These are phyloP conservation scores for Baorangia bicolor DNA, from an alignment of 768 basidiomycete genomes.

Conservation along the genomic window DNA sequence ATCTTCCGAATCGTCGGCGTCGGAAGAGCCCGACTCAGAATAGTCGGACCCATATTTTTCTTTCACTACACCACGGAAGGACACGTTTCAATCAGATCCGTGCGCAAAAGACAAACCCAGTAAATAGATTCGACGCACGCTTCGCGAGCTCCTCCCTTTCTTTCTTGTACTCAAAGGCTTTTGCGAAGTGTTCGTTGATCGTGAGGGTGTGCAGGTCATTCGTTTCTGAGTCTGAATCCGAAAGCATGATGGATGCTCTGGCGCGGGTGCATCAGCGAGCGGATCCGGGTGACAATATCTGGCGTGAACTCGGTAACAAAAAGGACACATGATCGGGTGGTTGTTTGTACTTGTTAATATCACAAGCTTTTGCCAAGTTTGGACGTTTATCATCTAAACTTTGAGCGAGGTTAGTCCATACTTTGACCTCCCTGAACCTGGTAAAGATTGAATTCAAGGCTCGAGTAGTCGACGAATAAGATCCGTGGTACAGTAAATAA, in stretches of 20 bases:
- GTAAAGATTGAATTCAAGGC: too few species aligned
- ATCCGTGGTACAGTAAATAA: too few species aligned
- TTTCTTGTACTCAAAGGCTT: slow-evolving; percentile 80
- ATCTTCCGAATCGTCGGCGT: slow-evolving; percentile 42
- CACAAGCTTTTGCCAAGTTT: slow-evolving; percentile 4
- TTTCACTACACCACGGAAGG: slow-evolving; percentile 51
- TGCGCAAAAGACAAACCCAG: neutral
- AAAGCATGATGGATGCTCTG: slow-evolving; percentile 38
- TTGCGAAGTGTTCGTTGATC: slow-evolving; percentile 75
- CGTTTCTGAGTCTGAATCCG: slow-evolving; percentile 48
- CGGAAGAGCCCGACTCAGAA: slow-evolving; percentile 32
- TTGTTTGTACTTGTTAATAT: slow-evolving; percentile 25
- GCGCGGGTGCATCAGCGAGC: neutral
- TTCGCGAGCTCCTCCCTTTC: slow-evolving; percentile 82
- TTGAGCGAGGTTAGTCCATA: too few species aligned
- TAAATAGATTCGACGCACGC: slow-evolving; percentile 43
- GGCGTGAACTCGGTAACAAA: neutral
- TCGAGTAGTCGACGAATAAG: neutral
- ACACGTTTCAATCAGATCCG: neutral
- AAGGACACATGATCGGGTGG: neutral
- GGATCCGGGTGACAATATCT: neutral
- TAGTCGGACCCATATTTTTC: slow-evolving; percentile 83
- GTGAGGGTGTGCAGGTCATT: slow-evolving; percentile 51
- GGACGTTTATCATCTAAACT: too few species aligned
- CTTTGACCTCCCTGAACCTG: too few species aligned